Evolutionary conservation across 2,329 filamentous ascomycete genomes (phyloP), one percentile per base, ranked within the genome.

Genomic region (Diaporthe amygdali): DNA sequence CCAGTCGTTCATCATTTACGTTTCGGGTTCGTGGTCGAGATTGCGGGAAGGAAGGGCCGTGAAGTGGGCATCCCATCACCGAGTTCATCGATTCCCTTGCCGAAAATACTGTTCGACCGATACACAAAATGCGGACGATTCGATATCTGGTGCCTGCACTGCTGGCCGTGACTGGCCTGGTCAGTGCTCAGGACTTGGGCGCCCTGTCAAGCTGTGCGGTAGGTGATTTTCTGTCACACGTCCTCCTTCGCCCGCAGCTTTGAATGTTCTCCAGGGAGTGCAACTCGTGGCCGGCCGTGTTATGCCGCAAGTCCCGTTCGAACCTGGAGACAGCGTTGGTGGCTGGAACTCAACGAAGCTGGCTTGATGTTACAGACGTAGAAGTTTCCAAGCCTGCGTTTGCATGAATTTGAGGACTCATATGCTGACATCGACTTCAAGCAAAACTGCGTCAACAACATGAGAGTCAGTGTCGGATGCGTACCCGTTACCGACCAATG

Each of bases 401-500:
- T 22, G 30, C 41, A 59, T 55, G 37, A 8, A 25, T 46, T n/a
- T 30, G 41, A 30, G 30, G 15, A n/a, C 34, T 7, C 22, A 54
- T 27, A n/a, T 20, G 32, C 68, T 69, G 32, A 68, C 25, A 32
- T 20, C n/a, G 27, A 9, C 46, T 49, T 59, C 5, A 7, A 68
- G 66, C 66, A 68, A 68, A 59, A 59, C 20, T 68, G 66, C 41
- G 34, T 68, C 66, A 68, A 68, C 52, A 64, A 73, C 37, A 49
- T 49, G 63, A 47, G 37, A 34, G 22, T 22, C 61, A 72, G 72
- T 39, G 41, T 68, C 27, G 66, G 66, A 20, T 72, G 70, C 39
- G 67, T 71, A 25, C 72, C 72, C 12, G 70, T 72, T 25, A 73
- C 70, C 9, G 63, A 68, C 20, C 52, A 67, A 51, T 79, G 77